These are phyloP conservation scores for Lupinus albus DNA, from an alignment of 306 rosid genomes.

Conservation along the genomic window DNA sequence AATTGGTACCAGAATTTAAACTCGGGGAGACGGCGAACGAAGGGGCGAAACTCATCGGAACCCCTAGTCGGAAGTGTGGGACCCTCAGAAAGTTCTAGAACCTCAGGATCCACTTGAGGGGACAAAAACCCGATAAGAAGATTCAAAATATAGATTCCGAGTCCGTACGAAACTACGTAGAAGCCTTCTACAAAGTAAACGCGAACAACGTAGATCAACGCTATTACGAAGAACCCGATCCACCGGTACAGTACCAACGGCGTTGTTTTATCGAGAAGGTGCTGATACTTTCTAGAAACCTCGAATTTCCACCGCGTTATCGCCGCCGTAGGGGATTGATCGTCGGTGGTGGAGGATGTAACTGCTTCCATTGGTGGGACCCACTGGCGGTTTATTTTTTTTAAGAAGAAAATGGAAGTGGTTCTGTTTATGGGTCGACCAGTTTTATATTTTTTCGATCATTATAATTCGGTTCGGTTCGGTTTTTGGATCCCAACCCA, in stretches of 20 bases:
- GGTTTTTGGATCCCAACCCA: neutral
- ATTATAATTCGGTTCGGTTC: constrained; percentile 2
- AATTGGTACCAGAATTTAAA: constrained; percentile 82
- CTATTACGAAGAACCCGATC: constrained; percentile 58
- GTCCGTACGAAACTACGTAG: constrained; percentile 86
- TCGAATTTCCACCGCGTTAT: constrained; percentile 63
- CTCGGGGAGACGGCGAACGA: constrained; percentile 94
- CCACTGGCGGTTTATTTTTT: constrained; percentile 19
- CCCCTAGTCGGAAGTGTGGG: constrained; percentile 79
- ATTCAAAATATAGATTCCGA: constrained; percentile 89
- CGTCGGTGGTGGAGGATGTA: constrained; percentile 44
- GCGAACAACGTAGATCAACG: constrained; percentile 64
- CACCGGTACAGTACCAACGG: constrained; percentile 77
- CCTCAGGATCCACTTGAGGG: constrained; percentile 96
- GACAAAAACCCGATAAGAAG: constrained; percentile 86
- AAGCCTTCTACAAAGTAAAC: constrained; percentile 81
- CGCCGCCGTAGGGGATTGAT: constrained; percentile 49
- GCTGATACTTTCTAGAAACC: constrained; percentile 65
- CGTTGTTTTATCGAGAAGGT: constrained; percentile 73
- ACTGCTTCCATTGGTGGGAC: constrained; percentile 58
- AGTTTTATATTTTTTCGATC: neutral
- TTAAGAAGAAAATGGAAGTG: too few species aligned
- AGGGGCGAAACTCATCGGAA: constrained; percentile 92
- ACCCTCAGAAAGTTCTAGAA: constrained; percentile 63
- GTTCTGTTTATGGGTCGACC: neutral